Conservation (phyloP, 2,329 filamentous ascomycete genomes). For the Botrytis pseudocinerea region DNA sequence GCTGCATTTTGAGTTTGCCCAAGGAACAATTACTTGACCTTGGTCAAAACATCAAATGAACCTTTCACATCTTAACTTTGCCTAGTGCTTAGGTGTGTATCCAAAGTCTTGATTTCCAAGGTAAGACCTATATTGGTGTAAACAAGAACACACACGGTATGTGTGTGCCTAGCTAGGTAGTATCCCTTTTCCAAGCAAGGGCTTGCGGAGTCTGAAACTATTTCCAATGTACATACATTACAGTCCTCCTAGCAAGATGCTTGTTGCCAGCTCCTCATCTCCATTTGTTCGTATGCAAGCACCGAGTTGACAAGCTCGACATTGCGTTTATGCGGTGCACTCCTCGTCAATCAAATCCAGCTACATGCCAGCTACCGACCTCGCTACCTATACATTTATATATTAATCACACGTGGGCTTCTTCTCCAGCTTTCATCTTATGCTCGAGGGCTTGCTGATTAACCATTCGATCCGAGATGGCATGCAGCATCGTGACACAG, state of each 20-base stretch:
- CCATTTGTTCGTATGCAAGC: not conserved
- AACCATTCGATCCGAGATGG: slow-evolving; percentile 3
- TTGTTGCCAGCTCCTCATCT: not conserved
- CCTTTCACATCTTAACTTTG: not conserved
- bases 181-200: not conserved
- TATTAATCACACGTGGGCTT: slow-evolving; percentile 5
- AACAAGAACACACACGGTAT: not conserved
- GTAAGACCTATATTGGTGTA: not conserved
- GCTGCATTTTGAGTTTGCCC: not conserved
- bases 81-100: not conserved
- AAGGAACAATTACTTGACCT: not conserved
- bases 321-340: not conserved
- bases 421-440: slow-evolving; percentile 3
- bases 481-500: slow-evolving; percentile 15
- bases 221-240: not conserved
- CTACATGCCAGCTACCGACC: not conserved
- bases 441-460: slow-evolving; percentile 1
- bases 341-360: not conserved
- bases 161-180: not conserved
- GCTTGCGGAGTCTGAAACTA: not conserved
- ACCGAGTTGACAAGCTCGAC: not conserved
- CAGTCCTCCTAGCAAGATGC: not conserved
- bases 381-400: not conserved
- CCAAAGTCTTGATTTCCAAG: not conserved
- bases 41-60: not conserved